phyloP scores from a whole-genome alignment of 345 rosid species.

The Durio zibethinus region DNA sequence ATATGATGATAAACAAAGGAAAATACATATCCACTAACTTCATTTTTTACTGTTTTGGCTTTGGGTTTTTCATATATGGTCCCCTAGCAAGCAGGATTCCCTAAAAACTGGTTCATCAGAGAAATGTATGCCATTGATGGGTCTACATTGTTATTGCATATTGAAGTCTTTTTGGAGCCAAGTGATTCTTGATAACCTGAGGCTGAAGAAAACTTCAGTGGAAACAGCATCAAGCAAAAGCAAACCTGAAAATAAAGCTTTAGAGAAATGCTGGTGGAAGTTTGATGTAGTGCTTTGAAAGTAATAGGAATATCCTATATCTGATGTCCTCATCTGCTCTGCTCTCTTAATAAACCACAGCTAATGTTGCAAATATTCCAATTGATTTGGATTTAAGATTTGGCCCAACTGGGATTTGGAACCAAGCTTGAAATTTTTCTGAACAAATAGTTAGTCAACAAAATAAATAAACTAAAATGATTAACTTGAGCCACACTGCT shows the following conservation, averaged over 20 bases:
- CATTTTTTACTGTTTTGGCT: not conserved
- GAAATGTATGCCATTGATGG: not conserved
- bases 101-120: not conserved
- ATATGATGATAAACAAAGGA: not conserved
- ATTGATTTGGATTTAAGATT: slow-evolving; percentile 6
- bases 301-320: slow-evolving; percentile 15
- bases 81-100: not conserved
- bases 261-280: not conserved
- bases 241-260: not conserved
- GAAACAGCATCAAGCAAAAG: not conserved
- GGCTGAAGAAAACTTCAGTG: not conserved
- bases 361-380: slow-evolving; percentile 12
- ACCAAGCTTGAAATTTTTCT: not conserved
- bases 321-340: not conserved
- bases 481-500: not conserved
- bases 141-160: slow-evolving; percentile 9
- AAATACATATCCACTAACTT: not conserved
- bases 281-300: not conserved
- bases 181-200: not conserved
- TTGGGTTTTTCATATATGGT: not conserved
- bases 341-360: not conserved
- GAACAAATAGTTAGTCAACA: not conserved
- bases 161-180: not conserved
- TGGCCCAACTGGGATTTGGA: slow-evolving; percentile 12
- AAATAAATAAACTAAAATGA: not conserved